A percentile compares a stretch with the other conserved stretches of the same genome.
Evolutionary conservation across 345 rosid species (phyloP).

Genomic region (Geranium brycei): DNA sequence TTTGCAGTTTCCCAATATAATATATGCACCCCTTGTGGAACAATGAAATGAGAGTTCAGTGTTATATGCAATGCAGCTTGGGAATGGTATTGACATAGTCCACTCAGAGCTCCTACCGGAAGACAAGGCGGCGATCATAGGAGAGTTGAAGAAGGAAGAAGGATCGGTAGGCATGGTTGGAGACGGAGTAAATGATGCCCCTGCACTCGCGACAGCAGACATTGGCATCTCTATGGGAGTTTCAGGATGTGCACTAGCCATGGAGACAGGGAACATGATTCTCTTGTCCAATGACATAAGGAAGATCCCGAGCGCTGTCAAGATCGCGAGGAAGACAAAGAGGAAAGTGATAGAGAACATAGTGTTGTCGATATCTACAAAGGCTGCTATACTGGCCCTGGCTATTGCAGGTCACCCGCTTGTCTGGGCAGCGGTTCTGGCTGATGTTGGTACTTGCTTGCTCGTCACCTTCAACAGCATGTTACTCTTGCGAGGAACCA

Average conservation of each 20-base stretch:
- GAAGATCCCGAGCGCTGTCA: conserved; percentile 48
- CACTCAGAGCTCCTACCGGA: conserved; percentile 59
- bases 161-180: conserved; percentile 68
- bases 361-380: conserved; percentile 38
- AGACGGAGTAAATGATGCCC: conserved; percentile 75
- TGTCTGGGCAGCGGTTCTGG: conserved; percentile 78
- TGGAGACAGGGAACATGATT: conserved; percentile 56
- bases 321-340: conserved; percentile 38
- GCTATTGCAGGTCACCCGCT: conserved; percentile 71
- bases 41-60: no score
- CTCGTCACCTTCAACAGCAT: conserved; percentile 70
- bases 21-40: background rate
- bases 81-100: conserved; percentile 41
- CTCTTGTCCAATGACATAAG: conserved; percentile 69
- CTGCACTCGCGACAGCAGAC: conserved; percentile 70
- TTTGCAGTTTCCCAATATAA: background rate
- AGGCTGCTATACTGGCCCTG: conserved; percentile 47
- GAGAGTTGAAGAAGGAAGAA: conserved; percentile 37
- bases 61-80: conserved; percentile 30
- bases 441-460: conserved; percentile 72
- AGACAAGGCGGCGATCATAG: conserved; percentile 45
- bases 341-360: conserved; percentile 57
- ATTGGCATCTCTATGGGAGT: conserved; percentile 78
- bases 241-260: conserved; percentile 72
- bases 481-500: conserved; percentile 32